Percentiles rank a stretch among this genome's conserved stretches.
Evolutionary conservation across 2,329 filamentous ascomycete genomes (phyloP).

Genomic region (Ophiostoma triangulosporum): DNA sequence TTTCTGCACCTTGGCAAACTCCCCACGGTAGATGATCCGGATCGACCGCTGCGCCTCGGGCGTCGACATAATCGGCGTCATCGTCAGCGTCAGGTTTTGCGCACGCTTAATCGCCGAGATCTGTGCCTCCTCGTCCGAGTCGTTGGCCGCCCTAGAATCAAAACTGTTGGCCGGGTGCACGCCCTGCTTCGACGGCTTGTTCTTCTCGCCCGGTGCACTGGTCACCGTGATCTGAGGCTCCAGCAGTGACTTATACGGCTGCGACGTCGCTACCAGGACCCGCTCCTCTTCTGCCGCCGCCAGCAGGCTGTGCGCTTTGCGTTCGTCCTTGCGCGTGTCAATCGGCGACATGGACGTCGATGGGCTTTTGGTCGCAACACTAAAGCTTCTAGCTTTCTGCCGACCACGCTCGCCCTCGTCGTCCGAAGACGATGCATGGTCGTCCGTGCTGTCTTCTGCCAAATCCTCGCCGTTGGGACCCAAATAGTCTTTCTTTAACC

Average conservation of each 20-base stretch:
- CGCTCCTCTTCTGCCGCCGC: slow-evolving; percentile 69
- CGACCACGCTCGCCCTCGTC: slow-evolving; percentile 53
- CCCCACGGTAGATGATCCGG: slow-evolving; percentile 79
- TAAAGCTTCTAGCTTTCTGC: slow-evolving; percentile 36
- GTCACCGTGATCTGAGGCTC: slow-evolving; percentile 56
- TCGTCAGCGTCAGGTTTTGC: slow-evolving; percentile 67
- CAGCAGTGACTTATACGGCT: slow-evolving; percentile 47
- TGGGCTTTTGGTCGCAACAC: slow-evolving; percentile 23
- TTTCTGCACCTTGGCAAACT: slow-evolving; percentile 62
- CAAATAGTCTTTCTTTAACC: slow-evolving; percentile 55
- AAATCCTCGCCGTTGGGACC: slow-evolving; percentile 52
- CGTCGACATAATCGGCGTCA: slow-evolving; percentile 66
- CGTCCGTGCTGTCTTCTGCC: slow-evolving; percentile 54
- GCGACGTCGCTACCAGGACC: slow-evolving; percentile 38
- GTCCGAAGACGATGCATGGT: slow-evolving; percentile 43
- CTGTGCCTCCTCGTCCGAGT: slow-evolving; percentile 78
- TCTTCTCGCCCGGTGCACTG: slow-evolving; percentile 46
- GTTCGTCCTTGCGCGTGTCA: slow-evolving; percentile 19
- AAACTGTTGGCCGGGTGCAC: slow-evolving; percentile 79
- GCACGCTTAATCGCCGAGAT: slow-evolving; percentile 75
- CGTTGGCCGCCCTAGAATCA: slow-evolving; percentile 51
- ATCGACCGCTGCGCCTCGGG: slow-evolving; percentile 69
- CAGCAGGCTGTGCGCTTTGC: slow-evolving; percentile 46
- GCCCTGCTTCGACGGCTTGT: slow-evolving; percentile 38
- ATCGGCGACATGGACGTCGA: slow-evolving; percentile 20